Evolutionary conservation across 345 rosid genomes (phyloP), one percentile per base, ranked within the genome.

Genomic region (Gossypium sturtianum): DNA sequence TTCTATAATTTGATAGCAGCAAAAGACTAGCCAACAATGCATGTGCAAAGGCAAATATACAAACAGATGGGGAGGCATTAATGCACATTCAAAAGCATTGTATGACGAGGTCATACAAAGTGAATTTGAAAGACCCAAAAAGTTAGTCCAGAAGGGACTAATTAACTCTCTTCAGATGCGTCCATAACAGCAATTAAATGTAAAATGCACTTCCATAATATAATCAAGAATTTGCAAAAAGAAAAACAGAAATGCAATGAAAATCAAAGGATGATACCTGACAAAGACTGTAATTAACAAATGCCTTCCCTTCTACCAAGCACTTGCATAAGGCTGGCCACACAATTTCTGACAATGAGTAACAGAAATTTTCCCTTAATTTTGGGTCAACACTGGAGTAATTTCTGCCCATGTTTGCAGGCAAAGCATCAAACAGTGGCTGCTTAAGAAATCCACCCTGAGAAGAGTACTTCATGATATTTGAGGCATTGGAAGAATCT

Each of bases 401-500:
- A 75, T 63, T 44, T 80, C 76, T 80, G 71, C 77, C 82, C 49
- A 49, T 57, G 29, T 74, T 82, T 72, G 58, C 79, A 77, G 79
- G 79, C 58, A 78, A 74, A 78, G 87, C 66, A 81, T 78, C 82
- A 73, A 87, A 77, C 59, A 72, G 58, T 43, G 98, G 90, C 78
- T 92, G 96, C 75, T 77, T 82, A 77, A 94, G 76, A 85, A 94
- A 94, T 54, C 98, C 97, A 77, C 99, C 99, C 74, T 88, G 89
- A 57, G 84, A 84, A 81, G 90, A 85, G 82, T 84, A 84, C 71
- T 74, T 84, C 19, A 56, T 71, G 15, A 57, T 19, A 64, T 44
- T 76, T n/a, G 70, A 71, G 41, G 74, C 34, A 65, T 77, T 88
- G 13, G 86, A 78, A 44, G 78, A 71, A 76, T 74, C 86, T 80